These are phyloP conservation scores for Nakazawaea anatomiae DNA, from an alignment of 805 yeast species.

Conservation along the genomic window DNA sequence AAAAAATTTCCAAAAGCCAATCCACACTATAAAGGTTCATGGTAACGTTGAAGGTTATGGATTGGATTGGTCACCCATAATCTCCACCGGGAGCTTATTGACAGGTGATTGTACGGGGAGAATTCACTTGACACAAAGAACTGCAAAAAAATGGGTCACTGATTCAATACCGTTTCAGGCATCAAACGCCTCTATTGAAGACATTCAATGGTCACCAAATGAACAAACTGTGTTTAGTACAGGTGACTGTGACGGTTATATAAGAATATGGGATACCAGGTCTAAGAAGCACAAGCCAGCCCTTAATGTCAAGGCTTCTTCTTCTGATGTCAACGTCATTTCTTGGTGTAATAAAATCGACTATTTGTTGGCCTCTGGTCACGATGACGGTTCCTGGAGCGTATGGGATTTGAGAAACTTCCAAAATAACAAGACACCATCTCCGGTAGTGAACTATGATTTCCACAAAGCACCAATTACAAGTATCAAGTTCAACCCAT, in stretches of 20 bases:
- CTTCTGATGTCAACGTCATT: conserved; percentile 86
- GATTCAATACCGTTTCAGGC: conserved; percentile 76
- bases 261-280: conserved; percentile 96
- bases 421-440: conserved; percentile 49
- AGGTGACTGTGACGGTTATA: conserved; percentile 85
- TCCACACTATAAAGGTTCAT: conserved; percentile 76
- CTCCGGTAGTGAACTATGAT: conserved; percentile 91
- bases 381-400: conserved; percentile 96
- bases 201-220: conserved; percentile 91
- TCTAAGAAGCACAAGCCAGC: conserved; percentile 91
- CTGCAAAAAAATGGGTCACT: conserved; percentile 75
- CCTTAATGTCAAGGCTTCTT: conserved; percentile 72
- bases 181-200: conserved; percentile 79
- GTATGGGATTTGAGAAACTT: conserved; percentile 95
- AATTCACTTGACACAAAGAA: conserved; percentile 71
- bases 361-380: conserved; percentile 89
- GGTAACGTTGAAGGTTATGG: conserved; percentile 98
- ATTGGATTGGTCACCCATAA: conserved; percentile 90
- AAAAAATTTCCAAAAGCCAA: conserved; percentile 70
- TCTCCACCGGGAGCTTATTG: conserved; percentile 71
- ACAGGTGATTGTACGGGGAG: conserved; percentile 90
- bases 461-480: conserved; percentile 95
- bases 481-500: conserved; percentile 88
- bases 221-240: conserved; percentile 95
- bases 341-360: conserved; percentile 90